Percentiles rank a stretch among this genome's conserved stretches.
These are phyloP conservation scores for Eutypella sp. DNA, from an alignment of 2,329 filamentous ascomycete species.

Conservation along the genomic window DNA sequence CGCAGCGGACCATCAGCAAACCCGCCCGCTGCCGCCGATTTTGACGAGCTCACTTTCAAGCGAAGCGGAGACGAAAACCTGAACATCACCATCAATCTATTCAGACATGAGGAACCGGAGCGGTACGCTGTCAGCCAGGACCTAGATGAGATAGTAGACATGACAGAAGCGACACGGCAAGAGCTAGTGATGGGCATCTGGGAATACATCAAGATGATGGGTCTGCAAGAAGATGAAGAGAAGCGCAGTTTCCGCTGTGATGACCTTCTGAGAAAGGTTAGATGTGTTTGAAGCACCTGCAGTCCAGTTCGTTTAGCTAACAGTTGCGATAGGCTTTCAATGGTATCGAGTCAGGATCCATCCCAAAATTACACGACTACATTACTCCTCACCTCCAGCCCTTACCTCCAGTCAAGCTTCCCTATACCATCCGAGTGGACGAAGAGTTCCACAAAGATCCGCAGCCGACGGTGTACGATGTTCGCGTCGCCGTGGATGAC, in stretches of 20 bases:
- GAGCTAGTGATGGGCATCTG: constrained; percentile 88
- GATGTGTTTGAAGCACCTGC: constrained; percentile 21
- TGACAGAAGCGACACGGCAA: constrained; percentile 78
- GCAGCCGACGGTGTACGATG: constrained; percentile 80
- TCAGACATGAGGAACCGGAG: constrained; percentile 79
- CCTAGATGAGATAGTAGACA: constrained; percentile 79
- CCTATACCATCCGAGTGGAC: constrained; percentile 93
- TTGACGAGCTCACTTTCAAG: constrained; percentile 89
- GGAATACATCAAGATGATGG: constrained; percentile 87
- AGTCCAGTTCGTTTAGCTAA: constrained; percentile 17
- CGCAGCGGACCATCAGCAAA: constrained; percentile 47
- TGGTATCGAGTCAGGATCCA: constrained; percentile 67
- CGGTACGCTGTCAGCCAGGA: constrained; percentile 74
- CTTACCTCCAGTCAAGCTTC: constrained; percentile 74
- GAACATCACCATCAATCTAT: constrained; percentile 84
- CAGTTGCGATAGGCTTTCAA: constrained; percentile 53
- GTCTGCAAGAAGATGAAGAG: constrained; percentile 90
- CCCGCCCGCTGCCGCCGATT: constrained; percentile 65
- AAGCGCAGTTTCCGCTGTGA: constrained; percentile 91
- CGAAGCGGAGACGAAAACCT: constrained; percentile 87
- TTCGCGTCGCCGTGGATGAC: constrained; percentile 79
- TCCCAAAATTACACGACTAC: constrained; percentile 79
- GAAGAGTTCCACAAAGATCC: constrained; percentile 72
- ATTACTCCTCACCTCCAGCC: constrained; percentile 73
- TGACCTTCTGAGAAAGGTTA: constrained; percentile 69